Evolutionary conservation across 208 protist species (phyloP).

Genomic region (Leishmania lainsoni): DNA sequence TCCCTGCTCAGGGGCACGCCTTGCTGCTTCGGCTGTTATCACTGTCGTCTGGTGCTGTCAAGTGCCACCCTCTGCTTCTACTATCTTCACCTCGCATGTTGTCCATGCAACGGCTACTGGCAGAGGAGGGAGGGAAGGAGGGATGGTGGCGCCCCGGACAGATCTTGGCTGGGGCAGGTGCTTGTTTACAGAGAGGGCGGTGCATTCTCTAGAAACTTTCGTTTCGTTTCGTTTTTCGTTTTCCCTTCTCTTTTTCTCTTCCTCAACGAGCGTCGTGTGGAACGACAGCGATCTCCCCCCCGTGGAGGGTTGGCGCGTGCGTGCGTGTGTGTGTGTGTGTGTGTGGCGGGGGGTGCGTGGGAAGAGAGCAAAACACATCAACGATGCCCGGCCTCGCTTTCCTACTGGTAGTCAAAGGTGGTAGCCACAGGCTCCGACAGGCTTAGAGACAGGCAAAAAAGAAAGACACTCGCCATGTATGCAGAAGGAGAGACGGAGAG

Average conservation of each 20-base stretch:
- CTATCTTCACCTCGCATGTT: conserved; percentile 3
- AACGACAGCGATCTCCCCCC: not conserved
- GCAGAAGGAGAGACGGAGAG: not conserved
- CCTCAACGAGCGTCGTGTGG: not conserved
- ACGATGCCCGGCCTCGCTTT: no score
- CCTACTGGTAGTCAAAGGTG: no score
- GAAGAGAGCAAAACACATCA: not conserved
- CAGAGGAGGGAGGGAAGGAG: not conserved
- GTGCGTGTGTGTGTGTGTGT: not conserved
- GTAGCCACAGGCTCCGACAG: no score
- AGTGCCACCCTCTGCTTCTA: not conserved
- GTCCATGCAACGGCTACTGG: not conserved
- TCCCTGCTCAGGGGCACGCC: not conserved
- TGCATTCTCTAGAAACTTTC: conserved; percentile 3
- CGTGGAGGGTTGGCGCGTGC: not conserved
- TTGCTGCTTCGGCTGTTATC: not conserved
- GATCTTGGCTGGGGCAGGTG: not conserved
- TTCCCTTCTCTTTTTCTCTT: conserved; percentile 25
- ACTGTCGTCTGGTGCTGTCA: not conserved
- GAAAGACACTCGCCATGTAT: not conserved
- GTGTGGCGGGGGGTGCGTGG: not conserved
- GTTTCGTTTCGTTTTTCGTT: conserved; percentile 1
- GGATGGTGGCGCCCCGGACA: not conserved
- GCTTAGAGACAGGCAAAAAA: not conserved
- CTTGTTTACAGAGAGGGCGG: not conserved